Evolutionary conservation across 805 yeast genomes (phyloP).

Genomic region (Grigorovia yakushimaensis): DNA sequence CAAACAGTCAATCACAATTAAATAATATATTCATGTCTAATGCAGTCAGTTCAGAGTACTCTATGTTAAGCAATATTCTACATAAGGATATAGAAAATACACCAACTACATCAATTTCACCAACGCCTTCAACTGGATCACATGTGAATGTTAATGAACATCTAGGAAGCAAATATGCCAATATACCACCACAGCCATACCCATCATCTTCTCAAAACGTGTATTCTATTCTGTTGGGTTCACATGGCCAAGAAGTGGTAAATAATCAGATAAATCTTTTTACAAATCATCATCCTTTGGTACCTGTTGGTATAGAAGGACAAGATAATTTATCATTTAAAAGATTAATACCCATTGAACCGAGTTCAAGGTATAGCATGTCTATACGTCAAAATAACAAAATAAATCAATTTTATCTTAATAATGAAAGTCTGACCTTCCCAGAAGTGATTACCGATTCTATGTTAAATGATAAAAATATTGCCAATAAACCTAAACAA

Average conservation of each 20-base stretch:
- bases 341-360: constrained; percentile 12
- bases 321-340: constrained; percentile 13
- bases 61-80: constrained; percentile 56
- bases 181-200: constrained; percentile 9
- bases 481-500: constrained; percentile 7
- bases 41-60: constrained; percentile 67
- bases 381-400: constrained; percentile 6
- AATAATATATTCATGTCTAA: constrained; percentile 35
- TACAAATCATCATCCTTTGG: constrained; percentile 24
- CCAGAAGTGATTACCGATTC: constrained; percentile 44
- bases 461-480: constrained; percentile 5
- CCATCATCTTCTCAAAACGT: constrained; percentile 16
- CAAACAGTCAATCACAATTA: no score
- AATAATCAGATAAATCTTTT: constrained; percentile 20
- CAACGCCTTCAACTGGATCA: background rate
- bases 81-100: constrained; percentile 25
- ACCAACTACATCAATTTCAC: background rate
- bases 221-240: constrained; percentile 23
- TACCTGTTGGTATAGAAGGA: constrained; percentile 16
- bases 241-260: constrained; percentile 18
- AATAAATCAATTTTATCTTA: constrained; percentile 62
- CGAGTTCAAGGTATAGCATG: constrained; percentile 5
- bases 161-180: background rate
- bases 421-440: constrained; percentile 37
- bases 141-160: background rate